Percentiles rank a stretch among this genome's conserved stretches.
Conservation (phyloP, 2,329 filamentous ascomycete species). For the Ilyonectria sp. region DNA sequence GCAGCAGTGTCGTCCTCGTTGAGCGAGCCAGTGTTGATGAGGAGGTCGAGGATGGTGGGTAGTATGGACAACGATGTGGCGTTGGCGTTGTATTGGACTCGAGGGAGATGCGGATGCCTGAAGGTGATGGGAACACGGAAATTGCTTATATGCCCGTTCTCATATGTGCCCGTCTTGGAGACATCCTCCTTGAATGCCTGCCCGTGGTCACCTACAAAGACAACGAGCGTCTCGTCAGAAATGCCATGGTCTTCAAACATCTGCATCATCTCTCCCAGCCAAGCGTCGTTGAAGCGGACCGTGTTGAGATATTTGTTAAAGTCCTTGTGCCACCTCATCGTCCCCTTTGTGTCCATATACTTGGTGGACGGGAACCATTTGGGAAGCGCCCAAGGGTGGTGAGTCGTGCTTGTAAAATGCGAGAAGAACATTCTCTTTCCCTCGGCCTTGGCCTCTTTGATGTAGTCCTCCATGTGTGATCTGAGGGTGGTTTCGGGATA, state of each 20-base stretch:
- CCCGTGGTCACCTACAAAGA: constrained; percentile 55
- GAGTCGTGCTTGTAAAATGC: constrained; percentile 56
- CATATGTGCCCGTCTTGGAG: constrained; percentile 51
- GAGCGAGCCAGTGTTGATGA: constrained; percentile 53
- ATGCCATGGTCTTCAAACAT: constrained; percentile 52
- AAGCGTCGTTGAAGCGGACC: constrained; percentile 52
- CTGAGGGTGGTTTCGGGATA: constrained; percentile 51
- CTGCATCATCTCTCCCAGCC: constrained; percentile 51
- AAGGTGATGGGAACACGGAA: constrained; percentile 53
- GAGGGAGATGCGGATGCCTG: constrained; percentile 52
- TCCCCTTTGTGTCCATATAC: constrained; percentile 43
- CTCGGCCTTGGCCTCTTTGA: constrained; percentile 48
- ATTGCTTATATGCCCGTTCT: constrained; percentile 52
- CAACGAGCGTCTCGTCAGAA: constrained; percentile 53
- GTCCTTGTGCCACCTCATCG: constrained; percentile 48
- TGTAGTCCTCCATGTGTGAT: constrained; percentile 51
- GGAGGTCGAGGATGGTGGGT: constrained; percentile 55
- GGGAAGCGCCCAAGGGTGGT: constrained; percentile 51
- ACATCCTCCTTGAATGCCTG: constrained; percentile 54
- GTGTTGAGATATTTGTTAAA: constrained; percentile 54
- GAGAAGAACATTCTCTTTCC: constrained; percentile 54
- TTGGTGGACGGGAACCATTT: constrained; percentile 37
- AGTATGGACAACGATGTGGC: constrained; percentile 53
- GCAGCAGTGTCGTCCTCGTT: constrained; percentile 44
- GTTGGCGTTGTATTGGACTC: constrained; percentile 50